Conservation (phyloP, 306 rosid species). For the Neltuma alba region DNA sequence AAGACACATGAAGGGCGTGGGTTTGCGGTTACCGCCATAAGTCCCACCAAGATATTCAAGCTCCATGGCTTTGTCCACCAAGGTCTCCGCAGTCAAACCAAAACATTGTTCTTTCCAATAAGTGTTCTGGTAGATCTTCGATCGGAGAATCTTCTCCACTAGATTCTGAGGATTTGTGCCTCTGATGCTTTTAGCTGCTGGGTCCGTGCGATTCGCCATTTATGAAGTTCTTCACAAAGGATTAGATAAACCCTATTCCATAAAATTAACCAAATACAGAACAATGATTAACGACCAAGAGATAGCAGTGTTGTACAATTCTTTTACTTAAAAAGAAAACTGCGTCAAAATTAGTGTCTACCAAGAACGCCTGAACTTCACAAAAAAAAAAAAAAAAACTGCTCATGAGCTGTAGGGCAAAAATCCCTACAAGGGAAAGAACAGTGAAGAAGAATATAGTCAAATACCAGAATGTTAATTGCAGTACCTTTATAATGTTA, state of each 20-base stretch:
- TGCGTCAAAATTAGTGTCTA: neutral
- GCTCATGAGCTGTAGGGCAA: neutral
- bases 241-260: constrained; percentile 36
- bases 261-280: neutral
- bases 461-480: too few relatives aligned
- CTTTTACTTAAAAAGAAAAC: neutral
- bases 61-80: constrained; percentile 98
- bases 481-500: too few relatives aligned
- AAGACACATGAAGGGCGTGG: constrained; percentile 96
- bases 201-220: constrained; percentile 98
- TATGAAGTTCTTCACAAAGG: neutral
- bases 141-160: constrained; percentile 93
- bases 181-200: constrained; percentile 89
- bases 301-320: neutral
- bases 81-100: constrained; percentile 93
- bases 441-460: neutral
- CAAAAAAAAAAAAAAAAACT: neutral
- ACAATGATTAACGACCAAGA: neutral
- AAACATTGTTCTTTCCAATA: constrained; percentile 99
- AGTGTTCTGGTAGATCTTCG: constrained; percentile 89
- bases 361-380: neutral
- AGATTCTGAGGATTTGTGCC: constrained; percentile 97
- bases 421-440: neutral
- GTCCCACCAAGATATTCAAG: constrained; percentile 96
- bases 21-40: constrained; percentile 88